Evolutionary conservation across 2,329 filamentous ascomycete species (phyloP), one percentile per base, ranked within the genome.

Genomic region (Ophiostoma pallidulum): DNA sequence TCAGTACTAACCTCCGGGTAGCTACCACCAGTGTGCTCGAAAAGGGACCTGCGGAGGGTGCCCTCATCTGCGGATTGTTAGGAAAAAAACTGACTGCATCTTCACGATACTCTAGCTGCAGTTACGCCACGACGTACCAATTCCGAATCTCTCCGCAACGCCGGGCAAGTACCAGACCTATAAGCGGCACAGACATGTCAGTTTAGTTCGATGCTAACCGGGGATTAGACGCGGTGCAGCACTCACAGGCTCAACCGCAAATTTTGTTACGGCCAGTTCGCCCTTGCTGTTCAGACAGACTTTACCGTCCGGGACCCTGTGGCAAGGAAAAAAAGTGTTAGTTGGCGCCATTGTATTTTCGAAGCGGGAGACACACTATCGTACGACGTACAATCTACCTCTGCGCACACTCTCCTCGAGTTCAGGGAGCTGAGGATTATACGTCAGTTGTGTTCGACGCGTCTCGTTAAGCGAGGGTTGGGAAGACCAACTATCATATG

Each of bases 1-100:
- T 13, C 16, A 42, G 36, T 7, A 52, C 53, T 51, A 60, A 75
- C 75, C 66, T 98, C 92, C 2, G 92, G 92, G 65, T 94, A 98
- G 56, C 87, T 94, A 47, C 92, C 92, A 48, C 92, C 92, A 1
- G 90, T 97, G 59, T 96, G 86, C 62, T 97, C 92, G 61, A 97
- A 97, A 20, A 98, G 71, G 1, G 87, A 85, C 52, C 91, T 78
- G 53, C 92, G 82, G 18, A 98, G 74, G 13, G 82, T 84, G 10
- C 83, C 87, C 69, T 98, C 92, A 53, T 96, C 89, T 77, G 49
- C 22, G 8, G 24, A 43, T 71, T 46, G 68, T 60, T 45, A 31
- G 24, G 14, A 22, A 28, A n/a, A 29, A 26, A 20, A 13, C 7
- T 14, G 4, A 16, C 5, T 16, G 10, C 6, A 9, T 29, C 8